Evolutionary conservation across 2,329 filamentous ascomycete genomes (phyloP).

Genomic region (Botrytis medusae): DNA sequence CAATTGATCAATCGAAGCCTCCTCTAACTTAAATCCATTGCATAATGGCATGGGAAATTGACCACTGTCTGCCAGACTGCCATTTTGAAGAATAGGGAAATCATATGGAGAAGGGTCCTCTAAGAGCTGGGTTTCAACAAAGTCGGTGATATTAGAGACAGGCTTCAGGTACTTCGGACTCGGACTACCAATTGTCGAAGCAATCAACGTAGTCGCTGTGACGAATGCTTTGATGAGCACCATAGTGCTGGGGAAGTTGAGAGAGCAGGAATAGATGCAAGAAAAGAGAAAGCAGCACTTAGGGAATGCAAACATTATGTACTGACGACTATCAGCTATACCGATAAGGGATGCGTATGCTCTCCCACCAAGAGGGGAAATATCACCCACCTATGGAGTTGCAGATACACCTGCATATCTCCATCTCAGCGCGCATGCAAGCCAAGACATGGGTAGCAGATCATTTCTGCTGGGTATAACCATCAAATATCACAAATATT

Average conservation of each 20-base stretch:
- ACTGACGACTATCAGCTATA: not conserved
- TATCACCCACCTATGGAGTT: not conserved
- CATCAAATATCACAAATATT: not conserved
- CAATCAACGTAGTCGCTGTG: slow-evolving; percentile 9
- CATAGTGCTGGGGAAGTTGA: not conserved
- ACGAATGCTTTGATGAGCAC: slow-evolving; percentile 15
- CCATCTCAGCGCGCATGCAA: slow-evolving; percentile 3
- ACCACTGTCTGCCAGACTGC: slow-evolving; percentile 33
- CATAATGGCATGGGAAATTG: slow-evolving; percentile 64
- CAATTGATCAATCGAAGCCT: slow-evolving; percentile 68
- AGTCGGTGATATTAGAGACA: slow-evolving; percentile 10
- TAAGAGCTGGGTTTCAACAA: slow-evolving; percentile 41
- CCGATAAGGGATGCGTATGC: slow-evolving; percentile 1
- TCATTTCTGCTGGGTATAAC: not conserved
- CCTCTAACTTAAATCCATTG: slow-evolving; percentile 60
- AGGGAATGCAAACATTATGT: slow-evolving; percentile 9
- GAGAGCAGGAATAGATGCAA: not conserved
- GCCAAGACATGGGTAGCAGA: not conserved
- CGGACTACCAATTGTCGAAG: slow-evolving; percentile 7
- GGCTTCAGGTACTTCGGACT: slow-evolving; percentile 11
- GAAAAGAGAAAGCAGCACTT: not conserved
- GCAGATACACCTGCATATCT: slow-evolving; percentile 3
- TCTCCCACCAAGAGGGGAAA: not conserved
- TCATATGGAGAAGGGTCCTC: slow-evolving; percentile 41
- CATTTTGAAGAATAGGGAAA: slow-evolving; percentile 42